Conservation (phyloP, 208 protist genomes). For the Tritrichomonas foetus region DNA sequence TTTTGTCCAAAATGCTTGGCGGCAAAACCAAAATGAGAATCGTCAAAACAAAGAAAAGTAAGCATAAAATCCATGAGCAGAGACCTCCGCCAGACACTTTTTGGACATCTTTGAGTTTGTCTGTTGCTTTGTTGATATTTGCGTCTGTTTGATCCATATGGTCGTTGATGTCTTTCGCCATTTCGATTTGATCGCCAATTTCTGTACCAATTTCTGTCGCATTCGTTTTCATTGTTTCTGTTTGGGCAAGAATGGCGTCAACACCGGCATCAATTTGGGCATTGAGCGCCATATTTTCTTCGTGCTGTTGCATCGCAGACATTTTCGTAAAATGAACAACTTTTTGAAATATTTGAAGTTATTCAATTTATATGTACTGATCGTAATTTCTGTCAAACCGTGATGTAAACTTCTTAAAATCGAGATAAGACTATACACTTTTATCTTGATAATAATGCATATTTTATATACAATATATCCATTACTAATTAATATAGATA, state of each 20-base stretch:
- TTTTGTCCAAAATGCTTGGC: too few relatives aligned
- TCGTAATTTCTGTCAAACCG: too few relatives aligned
- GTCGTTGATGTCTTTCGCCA: background rate
- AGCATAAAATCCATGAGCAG: background rate
- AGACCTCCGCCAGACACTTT: background rate
- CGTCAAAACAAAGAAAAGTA: too few relatives aligned
- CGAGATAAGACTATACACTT: too few relatives aligned
- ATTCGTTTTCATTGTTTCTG: background rate
- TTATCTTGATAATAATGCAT: too few relatives aligned
- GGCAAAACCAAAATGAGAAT: too few relatives aligned
- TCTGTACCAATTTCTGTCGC: background rate
- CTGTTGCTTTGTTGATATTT: background rate
- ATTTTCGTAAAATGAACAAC: too few relatives aligned
- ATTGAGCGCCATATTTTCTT: background rate
- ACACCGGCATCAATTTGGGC: background rate
- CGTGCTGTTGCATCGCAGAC: background rate
- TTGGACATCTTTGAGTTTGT: background rate
- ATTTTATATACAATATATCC: too few relatives aligned
- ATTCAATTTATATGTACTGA: too few relatives aligned
- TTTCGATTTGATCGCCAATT: background rate
- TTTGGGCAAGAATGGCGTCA: background rate
- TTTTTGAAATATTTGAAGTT: too few relatives aligned
- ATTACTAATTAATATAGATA: too few relatives aligned
- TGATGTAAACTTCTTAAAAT: too few relatives aligned
- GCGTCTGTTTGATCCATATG: background rate